Evolutionary conservation across 441 rosid species (phyloP), one percentile per base, ranked within the genome.

Genomic region (Daphne laureola): DNA sequence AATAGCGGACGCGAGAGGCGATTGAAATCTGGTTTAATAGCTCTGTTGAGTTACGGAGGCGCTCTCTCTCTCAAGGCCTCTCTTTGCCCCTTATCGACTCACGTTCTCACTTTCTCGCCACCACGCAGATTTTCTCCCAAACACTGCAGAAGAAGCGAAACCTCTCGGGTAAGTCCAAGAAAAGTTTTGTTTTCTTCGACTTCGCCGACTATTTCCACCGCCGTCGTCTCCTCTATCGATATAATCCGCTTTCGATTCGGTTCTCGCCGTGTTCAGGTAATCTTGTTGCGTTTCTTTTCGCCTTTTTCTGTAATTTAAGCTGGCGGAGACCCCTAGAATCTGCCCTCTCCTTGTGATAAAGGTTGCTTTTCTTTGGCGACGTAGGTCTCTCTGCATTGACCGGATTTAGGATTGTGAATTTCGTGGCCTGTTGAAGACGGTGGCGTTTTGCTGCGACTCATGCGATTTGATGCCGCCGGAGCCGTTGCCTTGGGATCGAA

Each of bases 391-490:
- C 38, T 31, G 52, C 52, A 49, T 49, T 49, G 13, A 31, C 13
- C 26, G 11, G 52, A 49, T 13, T 71, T 63, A 63, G 53, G 53
- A 48, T 42, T 46, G 75, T 51, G 55, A 41, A 54, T 51, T 36
- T 25, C 5, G 21, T 23, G 52, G 21, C 35, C 49, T 46, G 35
- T 50, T 51, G 56, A 27, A 31, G n/a, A 50, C 38, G 44, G 61
- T 54, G 68, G 51, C 42, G 55, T 69, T 73, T 66, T 65, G 49
- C 43, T 62, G 71, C 62, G 75, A 74, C 69, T 36, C 64, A 82
- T 75, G 81, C 74, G 69, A 70, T 70, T 81, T 78, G 73, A 94
- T 90, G 99, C 96, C 98, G 86, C 86, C 86, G 51, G 95, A 90
- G 76, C 90, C 93, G 70, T 75, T 78, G 67, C 80, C 88, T 52